Evolutionary conservation across 148 eudicot genomes (phyloP).

Genomic region (Amaranthus hypochondriacus): DNA sequence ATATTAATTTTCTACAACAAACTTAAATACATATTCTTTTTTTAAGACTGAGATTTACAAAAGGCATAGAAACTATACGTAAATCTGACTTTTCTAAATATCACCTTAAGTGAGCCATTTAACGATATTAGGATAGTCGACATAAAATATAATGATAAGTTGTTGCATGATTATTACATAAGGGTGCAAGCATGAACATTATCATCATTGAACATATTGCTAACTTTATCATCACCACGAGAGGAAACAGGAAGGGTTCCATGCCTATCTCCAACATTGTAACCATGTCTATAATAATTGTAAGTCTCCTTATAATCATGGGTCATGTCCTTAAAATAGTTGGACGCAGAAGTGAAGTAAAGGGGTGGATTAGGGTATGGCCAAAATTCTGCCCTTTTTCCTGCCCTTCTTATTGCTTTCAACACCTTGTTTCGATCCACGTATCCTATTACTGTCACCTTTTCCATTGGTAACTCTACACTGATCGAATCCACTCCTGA

Average conservation of each 20-base stretch:
- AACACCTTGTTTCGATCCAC: conserved; percentile 86
- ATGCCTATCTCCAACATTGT: conserved; percentile 67
- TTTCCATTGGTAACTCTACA: conserved; percentile 81
- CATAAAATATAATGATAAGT: too few relatives aligned
- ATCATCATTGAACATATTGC: conserved; percentile 97
- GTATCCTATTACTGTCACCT: conserved; percentile 78
- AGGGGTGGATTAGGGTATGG: conserved; percentile 78
- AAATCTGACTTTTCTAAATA: too few relatives aligned
- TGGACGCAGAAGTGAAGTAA: conserved; percentile 55
- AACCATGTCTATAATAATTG: conserved; percentile 88
- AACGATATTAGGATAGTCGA: too few relatives aligned
- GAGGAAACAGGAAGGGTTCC: conserved; percentile 62
- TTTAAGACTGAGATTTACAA: too few relatives aligned
- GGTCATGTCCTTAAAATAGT: conserved; percentile 75
- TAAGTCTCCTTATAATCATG: conserved; percentile 81
- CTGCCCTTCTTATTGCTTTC: conserved; percentile 81
- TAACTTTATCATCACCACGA: conserved; percentile 88
- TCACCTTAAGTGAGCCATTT: too few relatives aligned
- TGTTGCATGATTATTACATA: conserved; percentile 40
- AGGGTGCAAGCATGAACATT: conserved; percentile 74
- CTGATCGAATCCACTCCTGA: conserved; percentile 79
- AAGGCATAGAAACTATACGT: too few relatives aligned
- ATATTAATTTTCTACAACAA: too few relatives aligned
- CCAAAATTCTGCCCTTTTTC: conserved; percentile 98
- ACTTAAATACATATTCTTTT: too few relatives aligned